phyloP scores from a whole-genome alignment of 108 stramenopile species.

The Cylindrotheca closterium region DNA sequence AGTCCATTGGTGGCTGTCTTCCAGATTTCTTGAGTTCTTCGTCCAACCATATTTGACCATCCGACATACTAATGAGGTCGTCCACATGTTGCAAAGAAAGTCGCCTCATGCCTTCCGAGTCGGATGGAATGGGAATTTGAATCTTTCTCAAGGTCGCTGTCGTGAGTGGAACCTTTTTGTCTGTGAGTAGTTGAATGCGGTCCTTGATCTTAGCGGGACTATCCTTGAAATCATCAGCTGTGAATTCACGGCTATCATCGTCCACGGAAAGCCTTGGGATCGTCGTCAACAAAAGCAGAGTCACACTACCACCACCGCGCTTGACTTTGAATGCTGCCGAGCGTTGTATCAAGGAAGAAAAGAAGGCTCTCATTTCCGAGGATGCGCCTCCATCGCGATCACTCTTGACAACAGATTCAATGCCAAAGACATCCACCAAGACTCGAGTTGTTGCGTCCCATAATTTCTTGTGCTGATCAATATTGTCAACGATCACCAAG shows the following conservation, averaged over 20 bases:
- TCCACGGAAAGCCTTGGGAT: constrained; percentile 42
- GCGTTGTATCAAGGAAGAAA: constrained; percentile 83
- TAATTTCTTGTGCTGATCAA: constrained; percentile 77
- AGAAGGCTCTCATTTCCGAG: constrained; percentile 85
- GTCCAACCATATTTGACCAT: constrained; percentile 87
- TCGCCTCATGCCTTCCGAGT: constrained; percentile 58
- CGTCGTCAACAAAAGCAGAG: constrained; percentile 63
- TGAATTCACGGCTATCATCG: constrained; percentile 43
- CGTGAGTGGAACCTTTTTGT: constrained; percentile 79
- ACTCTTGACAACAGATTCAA: constrained; percentile 77
- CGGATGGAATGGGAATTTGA: constrained; percentile 77
- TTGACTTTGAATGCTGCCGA: constrained; percentile 76
- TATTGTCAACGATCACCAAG: constrained; percentile 78
- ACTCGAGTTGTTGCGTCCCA: constrained; percentile 84
- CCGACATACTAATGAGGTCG: constrained; percentile 90
- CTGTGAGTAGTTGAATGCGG: constrained; percentile 62
- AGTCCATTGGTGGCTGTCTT: constrained; percentile 76
- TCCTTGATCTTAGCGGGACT: constrained; percentile 60
- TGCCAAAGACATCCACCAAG: constrained; percentile 76
- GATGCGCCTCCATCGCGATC: constrained; percentile 83
- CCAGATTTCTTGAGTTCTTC: constrained; percentile 32
- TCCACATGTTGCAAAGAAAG: constrained; percentile 83
- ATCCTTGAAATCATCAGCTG: constrained; percentile 64
- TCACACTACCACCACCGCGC: constrained; percentile 80
- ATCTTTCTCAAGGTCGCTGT: constrained; percentile 77